Conservation (phyloP, 768 basidiomycete species). For the Mrakia gelida region DNA sequence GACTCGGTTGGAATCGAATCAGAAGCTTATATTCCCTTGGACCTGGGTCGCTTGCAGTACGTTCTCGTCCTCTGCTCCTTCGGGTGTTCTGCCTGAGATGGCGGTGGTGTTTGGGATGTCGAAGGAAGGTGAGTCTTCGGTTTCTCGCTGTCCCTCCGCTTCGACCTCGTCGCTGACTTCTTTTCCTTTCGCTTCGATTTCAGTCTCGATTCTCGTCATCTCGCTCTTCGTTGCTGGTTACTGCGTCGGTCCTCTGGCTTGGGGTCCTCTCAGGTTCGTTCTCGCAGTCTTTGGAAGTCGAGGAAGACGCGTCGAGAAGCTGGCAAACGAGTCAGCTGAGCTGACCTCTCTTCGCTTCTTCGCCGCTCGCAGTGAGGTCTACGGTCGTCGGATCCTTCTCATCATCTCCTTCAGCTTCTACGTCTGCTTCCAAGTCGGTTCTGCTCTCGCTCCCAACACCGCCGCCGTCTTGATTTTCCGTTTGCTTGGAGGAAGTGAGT, state of each 20-base stretch:
- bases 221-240: conserved; percentile 34
- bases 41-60: conserved; percentile 23
- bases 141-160: background rate
- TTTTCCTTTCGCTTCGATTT: background rate
- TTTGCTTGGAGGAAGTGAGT: conserved; percentile 39
- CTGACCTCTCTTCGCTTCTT: conserved; percentile 6
- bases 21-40: background rate
- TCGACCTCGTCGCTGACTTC: background rate
- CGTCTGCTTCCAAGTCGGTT: conserved; percentile 46
- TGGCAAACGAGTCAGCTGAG: too few species aligned
- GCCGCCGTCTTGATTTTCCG: conserved; percentile 47
- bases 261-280: conserved; percentile 40
- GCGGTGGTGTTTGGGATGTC: conserved; percentile 24
- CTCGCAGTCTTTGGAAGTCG: too few species aligned
- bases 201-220: background rate
- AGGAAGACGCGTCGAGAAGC: background rate
- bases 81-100: conserved; percentile 27
- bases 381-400: conserved; percentile 46
- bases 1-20: background rate
- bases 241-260: conserved; percentile 43
- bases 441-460: conserved; percentile 46
- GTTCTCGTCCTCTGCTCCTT: conserved; percentile 34
- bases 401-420: conserved; percentile 43
- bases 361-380: conserved; percentile 35
- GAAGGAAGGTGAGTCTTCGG: background rate